Conservation (phyloP, 441 rosid species). For the Capsella rubella region DNA sequence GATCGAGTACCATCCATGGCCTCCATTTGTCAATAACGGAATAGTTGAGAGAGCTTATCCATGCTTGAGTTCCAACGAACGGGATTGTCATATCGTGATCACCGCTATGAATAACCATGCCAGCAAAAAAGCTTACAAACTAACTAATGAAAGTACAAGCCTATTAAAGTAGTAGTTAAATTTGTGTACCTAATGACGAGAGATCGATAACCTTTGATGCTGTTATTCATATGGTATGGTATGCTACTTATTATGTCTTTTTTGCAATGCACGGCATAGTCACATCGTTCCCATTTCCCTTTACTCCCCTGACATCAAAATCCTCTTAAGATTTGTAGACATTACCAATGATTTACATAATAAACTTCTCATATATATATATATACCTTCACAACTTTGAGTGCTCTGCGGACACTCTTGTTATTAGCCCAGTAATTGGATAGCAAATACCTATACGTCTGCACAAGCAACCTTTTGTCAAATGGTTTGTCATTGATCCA, state of each 20-base stretch:
- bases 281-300: constrained; percentile 65
- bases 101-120: background rate
- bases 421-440: constrained; percentile 59
- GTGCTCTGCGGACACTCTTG: constrained; percentile 55
- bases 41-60: constrained; percentile 21
- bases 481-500: background rate
- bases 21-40: constrained; percentile 10
- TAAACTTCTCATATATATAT: constrained; percentile 22
- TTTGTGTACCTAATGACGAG: constrained; percentile 10
- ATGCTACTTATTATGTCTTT: constrained; percentile 47
- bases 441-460: constrained; percentile 54
- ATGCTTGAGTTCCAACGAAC: constrained; percentile 9
- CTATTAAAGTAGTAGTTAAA: background rate
- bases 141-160: background rate
- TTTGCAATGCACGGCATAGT: constrained; percentile 46
- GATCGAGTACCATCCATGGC: constrained; percentile 23
- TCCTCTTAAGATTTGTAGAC: too few species aligned
- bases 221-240: constrained; percentile 53
- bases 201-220: constrained; percentile 32
- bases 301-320: constrained; percentile 34
- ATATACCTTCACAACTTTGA: constrained; percentile 55
- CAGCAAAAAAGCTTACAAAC: background rate
- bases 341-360: background rate
- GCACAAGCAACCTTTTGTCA: constrained; percentile 13
- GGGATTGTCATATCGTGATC: constrained; percentile 8